These are phyloP conservation scores for Tubosaeta sp. DNA, from an alignment of 768 basidiomycete species.

Conservation along the genomic window DNA sequence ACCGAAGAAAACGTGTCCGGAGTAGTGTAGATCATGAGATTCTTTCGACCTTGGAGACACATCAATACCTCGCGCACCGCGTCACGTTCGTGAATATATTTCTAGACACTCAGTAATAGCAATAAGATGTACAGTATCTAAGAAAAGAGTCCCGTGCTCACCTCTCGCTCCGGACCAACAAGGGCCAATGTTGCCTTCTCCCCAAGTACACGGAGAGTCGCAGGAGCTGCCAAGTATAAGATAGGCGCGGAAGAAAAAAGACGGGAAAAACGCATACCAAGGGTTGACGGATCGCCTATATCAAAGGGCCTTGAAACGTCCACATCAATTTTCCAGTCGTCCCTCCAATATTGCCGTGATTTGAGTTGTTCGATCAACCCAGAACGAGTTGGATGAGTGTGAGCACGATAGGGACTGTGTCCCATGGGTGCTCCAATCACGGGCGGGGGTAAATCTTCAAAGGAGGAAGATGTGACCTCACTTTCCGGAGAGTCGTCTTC, in stretches of 20 bases:
- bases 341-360: constrained; percentile 69
- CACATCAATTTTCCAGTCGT: constrained; percentile 54
- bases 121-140: not conserved
- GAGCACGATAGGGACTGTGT: not conserved
- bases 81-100: constrained; percentile 69
- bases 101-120: constrained; percentile 33
- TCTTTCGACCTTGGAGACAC: constrained; percentile 67
- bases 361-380: constrained; percentile 59
- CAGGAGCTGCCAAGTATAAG: constrained; percentile 38
- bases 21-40: constrained; percentile 46
- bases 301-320: constrained; percentile 46
- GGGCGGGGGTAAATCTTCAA: constrained; percentile 13
- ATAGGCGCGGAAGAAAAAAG: not conserved
- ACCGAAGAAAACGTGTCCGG: constrained; percentile 32
- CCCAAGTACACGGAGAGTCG: constrained; percentile 36
- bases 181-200: constrained; percentile 36
- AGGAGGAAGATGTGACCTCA: constrained; percentile 9
- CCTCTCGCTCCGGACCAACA: constrained; percentile 42
- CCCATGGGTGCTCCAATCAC: not conserved
- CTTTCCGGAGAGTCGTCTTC: constrained; percentile 39
- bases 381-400: constrained; percentile 30
- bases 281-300: constrained; percentile 66
- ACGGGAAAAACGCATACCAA: constrained; percentile 42
- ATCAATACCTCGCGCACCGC: constrained; percentile 75
- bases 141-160: constrained; percentile 12